Evolutionary conservation across 495 filamentous ascomycete genomes (phyloP), one percentile per base, ranked within the genome.

Genomic region (Rhypophila decipiens): DNA sequence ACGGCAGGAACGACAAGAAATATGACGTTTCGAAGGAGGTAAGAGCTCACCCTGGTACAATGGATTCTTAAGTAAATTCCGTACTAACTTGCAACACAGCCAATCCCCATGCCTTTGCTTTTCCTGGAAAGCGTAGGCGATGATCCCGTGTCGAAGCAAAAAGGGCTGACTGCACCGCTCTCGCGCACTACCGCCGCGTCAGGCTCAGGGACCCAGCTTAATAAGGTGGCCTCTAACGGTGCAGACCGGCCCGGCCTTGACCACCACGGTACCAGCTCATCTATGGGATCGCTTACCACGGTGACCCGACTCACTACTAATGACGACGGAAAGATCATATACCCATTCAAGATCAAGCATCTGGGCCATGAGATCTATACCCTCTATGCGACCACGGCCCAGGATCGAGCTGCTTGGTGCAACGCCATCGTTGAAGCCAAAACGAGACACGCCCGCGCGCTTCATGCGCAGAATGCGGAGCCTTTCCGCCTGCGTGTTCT

Each of bases 71-170:
- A 49, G 31, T 1, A 20, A 31, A 10, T 2, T 10, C n/a, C n/a
- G n/a, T 20, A 21, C 49, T 57, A 34, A 58, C 44, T 24, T 33
- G 24, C 23, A 42, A 17, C 10, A 19, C 45, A 84, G 80, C 93
- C 93, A 19, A 96, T 99, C 55, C 94, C 94, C 1, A 99, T 97
- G 90, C 88, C 95, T 57, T 74, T 99, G 24, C 71, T 99, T 21
- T 87, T 91, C 18, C 71, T 99, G 4, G 93, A 99, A 64, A 93
- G 85, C 57, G 82, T 85, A 34, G 84, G 89, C 48, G 93, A 99
- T 49, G 89, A 95, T 46, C 85, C 94, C 0, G 88, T 97, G 1
- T 71, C 87, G 44, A 93, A 91, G 60, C 87, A 87, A 9, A 86
- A 88, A 57, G 88, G 89, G 27, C 79, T 96, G 43, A 78, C 84